Evolutionary conservation across 257 asterid genomes (phyloP).

Genomic region (Solanum virginianum): DNA sequence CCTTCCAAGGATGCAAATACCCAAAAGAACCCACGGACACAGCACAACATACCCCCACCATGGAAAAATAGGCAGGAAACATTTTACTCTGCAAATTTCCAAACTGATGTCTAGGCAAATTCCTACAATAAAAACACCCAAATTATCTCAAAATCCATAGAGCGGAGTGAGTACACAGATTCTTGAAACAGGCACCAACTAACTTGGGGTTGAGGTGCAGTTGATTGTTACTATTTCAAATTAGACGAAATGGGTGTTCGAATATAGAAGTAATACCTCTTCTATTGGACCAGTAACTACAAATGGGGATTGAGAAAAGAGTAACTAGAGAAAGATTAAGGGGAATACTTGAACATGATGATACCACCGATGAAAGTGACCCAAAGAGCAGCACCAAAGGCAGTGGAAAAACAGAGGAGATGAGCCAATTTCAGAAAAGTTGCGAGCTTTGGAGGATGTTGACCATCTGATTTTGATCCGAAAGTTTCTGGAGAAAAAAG

Average conservation of each 20-base stretch:
- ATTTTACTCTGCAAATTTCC: constrained; percentile 95
- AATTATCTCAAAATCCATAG: not conserved
- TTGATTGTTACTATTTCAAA: not conserved
- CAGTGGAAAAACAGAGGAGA: constrained; percentile 85
- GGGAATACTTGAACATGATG: constrained; percentile 86
- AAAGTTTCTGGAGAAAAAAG: constrained; percentile 83
- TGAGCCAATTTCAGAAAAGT: constrained; percentile 62
- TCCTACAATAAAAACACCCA: constrained; percentile 22
- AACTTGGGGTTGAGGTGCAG: not conserved
- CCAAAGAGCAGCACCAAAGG: constrained; percentile 97
- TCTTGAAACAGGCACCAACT: not conserved
- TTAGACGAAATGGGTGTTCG: too few relatives aligned
- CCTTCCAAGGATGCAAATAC: constrained; percentile 91
- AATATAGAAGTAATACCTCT: too few relatives aligned
- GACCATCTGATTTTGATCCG: constrained; percentile 61
- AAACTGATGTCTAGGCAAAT: constrained; percentile 92
- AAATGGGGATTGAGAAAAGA: not conserved
- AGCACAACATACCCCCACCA: constrained; percentile 97
- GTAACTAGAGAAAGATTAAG: not conserved
- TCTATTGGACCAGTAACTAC: too few relatives aligned
- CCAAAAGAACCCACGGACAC: constrained; percentile 71
- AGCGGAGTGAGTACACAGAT: not conserved
- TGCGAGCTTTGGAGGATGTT: constrained; percentile 29
- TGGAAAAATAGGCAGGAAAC: constrained; percentile 94
- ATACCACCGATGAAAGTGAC: constrained; percentile 99